These are phyloP conservation scores for Cryptococcus amylolentus DNA, from an alignment of 1,284 basidiomycete genomes.

Conservation along the genomic window DNA sequence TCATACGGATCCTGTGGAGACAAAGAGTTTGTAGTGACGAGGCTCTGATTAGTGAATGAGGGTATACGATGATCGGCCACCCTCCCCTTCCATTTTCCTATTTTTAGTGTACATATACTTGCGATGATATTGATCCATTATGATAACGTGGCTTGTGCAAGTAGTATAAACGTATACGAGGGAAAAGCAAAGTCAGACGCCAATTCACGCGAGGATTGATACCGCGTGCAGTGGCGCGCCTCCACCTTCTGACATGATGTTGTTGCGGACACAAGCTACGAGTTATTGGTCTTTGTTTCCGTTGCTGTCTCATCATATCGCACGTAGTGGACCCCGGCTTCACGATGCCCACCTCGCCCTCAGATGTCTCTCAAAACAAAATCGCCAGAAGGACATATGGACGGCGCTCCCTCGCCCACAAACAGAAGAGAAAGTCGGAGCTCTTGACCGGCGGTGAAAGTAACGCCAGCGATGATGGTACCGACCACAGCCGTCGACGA, in stretches of 20 bases:
- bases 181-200: no score
- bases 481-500: background rate
- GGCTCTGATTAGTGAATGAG: background rate
- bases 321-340: no score
- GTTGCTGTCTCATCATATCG: no score
- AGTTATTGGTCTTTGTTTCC: no score
- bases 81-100: background rate
- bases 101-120: background rate
- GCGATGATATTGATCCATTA: no score
- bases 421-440: constrained; percentile 14
- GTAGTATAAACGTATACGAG: no score
- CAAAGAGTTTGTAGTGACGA: background rate
- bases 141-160: background rate
- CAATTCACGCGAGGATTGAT: no score
- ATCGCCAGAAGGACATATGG: constrained; percentile 11
- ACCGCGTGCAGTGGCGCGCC: no score
- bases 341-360: no score
- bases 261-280: no score
- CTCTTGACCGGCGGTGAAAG: background rate
- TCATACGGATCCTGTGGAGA: background rate
- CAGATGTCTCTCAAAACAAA: background rate
- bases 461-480: background rate
- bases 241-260: no score
- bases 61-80: background rate
- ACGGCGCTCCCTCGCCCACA: constrained; percentile 7